phyloP scores from a whole-genome alignment of 805 yeast genomes.

The Candida nitratophila region DNA sequence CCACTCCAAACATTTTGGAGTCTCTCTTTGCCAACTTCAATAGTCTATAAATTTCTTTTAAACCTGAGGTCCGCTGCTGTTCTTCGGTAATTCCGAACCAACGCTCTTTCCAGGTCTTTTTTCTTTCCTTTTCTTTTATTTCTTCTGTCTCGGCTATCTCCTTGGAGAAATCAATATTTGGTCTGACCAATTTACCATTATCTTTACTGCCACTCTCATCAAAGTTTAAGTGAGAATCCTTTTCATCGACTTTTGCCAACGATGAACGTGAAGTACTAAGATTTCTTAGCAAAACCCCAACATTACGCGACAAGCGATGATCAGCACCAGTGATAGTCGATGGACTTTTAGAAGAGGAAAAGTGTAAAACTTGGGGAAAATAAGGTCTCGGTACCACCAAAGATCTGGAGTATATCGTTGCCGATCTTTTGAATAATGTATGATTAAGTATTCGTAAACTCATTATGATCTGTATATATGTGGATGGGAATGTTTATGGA shows the following conservation, averaged over 20 bases:
- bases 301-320: too few relatives aligned
- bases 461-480: not conserved
- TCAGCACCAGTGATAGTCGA: too few relatives aligned
- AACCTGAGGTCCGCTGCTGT: conserved; percentile 26
- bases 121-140: not conserved
- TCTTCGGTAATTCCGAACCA: conserved; percentile 24
- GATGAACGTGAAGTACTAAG: not conserved
- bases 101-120: conserved; percentile 19
- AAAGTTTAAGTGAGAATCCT: not conserved
- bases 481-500: not conserved
- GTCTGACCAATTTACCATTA: not conserved
- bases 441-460: not conserved
- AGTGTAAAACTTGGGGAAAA: not conserved
- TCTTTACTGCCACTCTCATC: not conserved
- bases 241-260: not conserved
- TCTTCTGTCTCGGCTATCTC: not conserved
- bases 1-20: conserved; percentile 33
- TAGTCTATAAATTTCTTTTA: conserved; percentile 32
- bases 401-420: not conserved
- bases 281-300: not conserved
- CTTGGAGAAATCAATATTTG: not conserved
- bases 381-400: not conserved
- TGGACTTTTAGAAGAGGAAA: too few relatives aligned
- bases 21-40: conserved; percentile 38
- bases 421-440: not conserved